phyloP scores from a whole-genome alignment of 2,329 filamentous ascomycete species.

The Venturiaceae sp. region DNA sequence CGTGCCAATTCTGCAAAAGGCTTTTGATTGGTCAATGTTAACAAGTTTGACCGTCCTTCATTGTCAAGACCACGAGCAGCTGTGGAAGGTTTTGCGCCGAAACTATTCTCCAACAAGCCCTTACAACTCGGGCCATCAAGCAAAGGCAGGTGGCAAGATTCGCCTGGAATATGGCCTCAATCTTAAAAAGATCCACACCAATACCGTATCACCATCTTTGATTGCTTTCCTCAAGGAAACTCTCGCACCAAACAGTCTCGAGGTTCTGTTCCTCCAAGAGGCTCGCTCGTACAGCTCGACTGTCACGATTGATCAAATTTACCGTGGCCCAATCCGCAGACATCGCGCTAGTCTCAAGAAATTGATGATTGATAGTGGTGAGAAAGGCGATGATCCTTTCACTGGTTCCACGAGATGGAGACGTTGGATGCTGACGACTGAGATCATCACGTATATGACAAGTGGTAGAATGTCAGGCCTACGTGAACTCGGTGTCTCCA shows the following conservation, averaged over 20 bases:
- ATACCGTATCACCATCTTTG: slow-evolving; percentile 58
- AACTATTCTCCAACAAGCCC: slow-evolving; percentile 22
- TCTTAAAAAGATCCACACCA: slow-evolving; percentile 66
- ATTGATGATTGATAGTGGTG: slow-evolving; percentile 62
- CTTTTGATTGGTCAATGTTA: slow-evolving; percentile 65
- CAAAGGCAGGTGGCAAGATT: slow-evolving; percentile 10
- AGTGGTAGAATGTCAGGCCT: slow-evolving; percentile 66
- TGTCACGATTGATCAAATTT: slow-evolving; percentile 62
- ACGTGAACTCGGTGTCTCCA: slow-evolving; percentile 59
- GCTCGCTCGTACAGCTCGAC: slow-evolving; percentile 41
- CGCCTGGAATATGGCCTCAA: slow-evolving; percentile 36
- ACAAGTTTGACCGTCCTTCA: slow-evolving; percentile 65
- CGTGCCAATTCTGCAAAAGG: slow-evolving; percentile 57
- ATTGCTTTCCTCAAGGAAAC: slow-evolving; percentile 69
- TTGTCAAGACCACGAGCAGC: slow-evolving; percentile 60
- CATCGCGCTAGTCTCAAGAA: slow-evolving; percentile 64
- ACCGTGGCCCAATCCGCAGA: slow-evolving; percentile 57
- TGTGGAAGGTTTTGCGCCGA: slow-evolving; percentile 64
- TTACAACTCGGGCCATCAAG: slow-evolving; percentile 20
- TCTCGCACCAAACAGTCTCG: slow-evolving; percentile 67
- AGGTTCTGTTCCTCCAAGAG: slow-evolving; percentile 71
- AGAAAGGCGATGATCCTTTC: slow-evolving; percentile 16
- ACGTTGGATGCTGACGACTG: slow-evolving; percentile 61
- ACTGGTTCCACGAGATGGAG: slow-evolving; percentile 42
- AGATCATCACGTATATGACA: slow-evolving; percentile 63